Evolutionary conservation across 2,329 filamentous ascomycete genomes (phyloP), one percentile per base, ranked within the genome.

Genomic region (Ophiostoma sp.): DNA sequence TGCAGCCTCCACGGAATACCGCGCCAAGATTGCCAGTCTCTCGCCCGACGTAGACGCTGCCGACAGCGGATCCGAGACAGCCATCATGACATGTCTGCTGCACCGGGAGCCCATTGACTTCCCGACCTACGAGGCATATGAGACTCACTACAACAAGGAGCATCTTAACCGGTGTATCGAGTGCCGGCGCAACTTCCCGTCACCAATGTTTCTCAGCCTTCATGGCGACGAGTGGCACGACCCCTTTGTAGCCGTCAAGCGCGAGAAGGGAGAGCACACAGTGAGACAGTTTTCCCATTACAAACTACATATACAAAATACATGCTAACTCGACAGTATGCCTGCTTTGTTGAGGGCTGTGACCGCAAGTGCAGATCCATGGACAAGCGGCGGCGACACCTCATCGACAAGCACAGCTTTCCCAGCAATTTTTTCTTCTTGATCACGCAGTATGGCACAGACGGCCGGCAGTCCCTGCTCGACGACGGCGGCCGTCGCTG

Each of bases 161-260:
- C 95, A 98, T 79, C 86, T 88, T 72, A 94, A 97, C 78, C 87
- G 94, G 62, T 99, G 95, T 77, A 82, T 89, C 11, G 90, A 93
- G 76, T 99, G 95, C 78, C 84, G 86, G 70, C 93, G 87, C 78
- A 98, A 97, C 78, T 93, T 98, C 73, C 95, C 95, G 1, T 93
- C 92, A 0, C 85, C 89, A 48, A 89, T 94, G 77, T 88, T 95
- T 69, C 83, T 99, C 68, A 83, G 85, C 70, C 80, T 98, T 65
- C 95, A 99, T 77, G 94, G 97, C 74, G 89, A 94, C 74, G 95
- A 98, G 79, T 92, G 90, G 74, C 95, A 98, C 79, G 93, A 99
- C 79, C 87, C 93, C 8, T 85, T 98, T 72, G 84, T 87, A 54
- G 88, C 87, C 67, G 86, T 92, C 13, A 87, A 84, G 76, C 87